phyloP scores from a whole-genome alignment of 2,329 filamentous ascomycete species.

The Plenodomus lindquistii region DNA sequence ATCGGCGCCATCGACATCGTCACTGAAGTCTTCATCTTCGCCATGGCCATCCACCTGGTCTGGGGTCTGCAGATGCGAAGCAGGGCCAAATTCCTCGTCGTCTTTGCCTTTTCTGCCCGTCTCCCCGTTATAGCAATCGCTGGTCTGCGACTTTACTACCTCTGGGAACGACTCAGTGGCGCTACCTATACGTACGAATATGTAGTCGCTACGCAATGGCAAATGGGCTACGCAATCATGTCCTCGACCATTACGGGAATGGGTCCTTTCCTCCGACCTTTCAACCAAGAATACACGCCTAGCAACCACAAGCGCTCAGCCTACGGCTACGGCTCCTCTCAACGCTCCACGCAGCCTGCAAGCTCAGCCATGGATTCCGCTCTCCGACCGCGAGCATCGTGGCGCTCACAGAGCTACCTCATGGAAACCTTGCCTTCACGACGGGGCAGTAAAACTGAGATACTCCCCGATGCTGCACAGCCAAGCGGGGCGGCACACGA shows the following conservation, averaged over 20 bases:
- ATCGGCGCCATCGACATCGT: slow-evolving; percentile 33
- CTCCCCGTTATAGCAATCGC: slow-evolving; percentile 33
- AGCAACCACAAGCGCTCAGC: slow-evolving; percentile 2
- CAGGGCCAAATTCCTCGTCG: slow-evolving; percentile 29
- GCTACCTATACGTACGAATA: slow-evolving; percentile 28
- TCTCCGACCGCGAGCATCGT: slow-evolving; percentile 6
- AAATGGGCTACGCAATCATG: slow-evolving; percentile 44
- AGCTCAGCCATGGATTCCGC: background rate
- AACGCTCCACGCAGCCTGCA: background rate
- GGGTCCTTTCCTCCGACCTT: slow-evolving; percentile 39
- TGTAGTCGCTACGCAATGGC: slow-evolving; percentile 38
- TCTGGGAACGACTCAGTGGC: slow-evolving; percentile 20
- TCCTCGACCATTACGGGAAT: slow-evolving; percentile 37
- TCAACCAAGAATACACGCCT: slow-evolving; percentile 27
- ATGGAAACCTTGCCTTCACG: slow-evolving; percentile 14
- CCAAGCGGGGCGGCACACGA: background rate
- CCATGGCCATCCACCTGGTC: slow-evolving; percentile 29
- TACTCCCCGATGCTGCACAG: background rate
- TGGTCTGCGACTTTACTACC: slow-evolving; percentile 30
- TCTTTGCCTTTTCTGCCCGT: slow-evolving; percentile 35
- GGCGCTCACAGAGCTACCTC: slow-evolving; percentile 18
- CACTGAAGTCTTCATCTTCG: slow-evolving; percentile 33
- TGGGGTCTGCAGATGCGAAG: slow-evolving; percentile 33
- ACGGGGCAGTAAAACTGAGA: slow-evolving; percentile 8
- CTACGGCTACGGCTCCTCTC: slow-evolving; percentile 2